Base-by-base conservation (phyloP, 805 yeast species). In the Candida saitoana region DNA sequence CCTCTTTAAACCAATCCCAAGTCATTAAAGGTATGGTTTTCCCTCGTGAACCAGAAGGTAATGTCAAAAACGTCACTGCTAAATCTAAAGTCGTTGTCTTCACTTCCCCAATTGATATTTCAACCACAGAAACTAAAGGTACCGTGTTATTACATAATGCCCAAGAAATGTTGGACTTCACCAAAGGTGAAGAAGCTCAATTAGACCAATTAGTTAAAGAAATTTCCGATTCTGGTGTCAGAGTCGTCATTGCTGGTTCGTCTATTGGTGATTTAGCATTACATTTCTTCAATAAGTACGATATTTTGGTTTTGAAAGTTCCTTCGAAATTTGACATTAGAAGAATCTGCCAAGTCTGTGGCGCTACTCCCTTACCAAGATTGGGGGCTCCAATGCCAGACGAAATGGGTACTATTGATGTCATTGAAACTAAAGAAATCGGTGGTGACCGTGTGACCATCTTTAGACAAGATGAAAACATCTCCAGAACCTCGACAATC, bases 1-100 rank as follows among this genome's bases (percentile, higher is more conserved):
- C 95, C 14, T 74, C 90, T 40, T 71, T 93, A 52, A 66, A 71
- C 29, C 74, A 75, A 53, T 84, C 95, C 9, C 76, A 76, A 55
- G 98, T 93, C 40, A 73, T 93, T 49, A 87, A 86, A 66, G 99
- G 99, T 52, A 93, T 93, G 99, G 96, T 93, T 30, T 91, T 93
- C 76, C 95, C 95, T 51, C 79, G 95, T 55, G 96, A 89, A 63
- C 96, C 98, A n/a, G 98, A 91, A 63, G 95, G 97, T 12, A 82
- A 80, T 51, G 66, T 90, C 38, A 88, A 87, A 60, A 76, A 81
- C 47, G 69, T 84, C 43, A 60, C 55, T 7, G 36, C 43, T 16
- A 80, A 75, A 52, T 80, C 95, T 14, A 89, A 87, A 62, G 98
- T 93, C 36, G 99, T 87, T 7, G 90, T 89, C 2, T 93, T 74